These are phyloP conservation scores for Phaseolus lunatus DNA, from an alignment of 306 rosid genomes.

Conservation along the genomic window DNA sequence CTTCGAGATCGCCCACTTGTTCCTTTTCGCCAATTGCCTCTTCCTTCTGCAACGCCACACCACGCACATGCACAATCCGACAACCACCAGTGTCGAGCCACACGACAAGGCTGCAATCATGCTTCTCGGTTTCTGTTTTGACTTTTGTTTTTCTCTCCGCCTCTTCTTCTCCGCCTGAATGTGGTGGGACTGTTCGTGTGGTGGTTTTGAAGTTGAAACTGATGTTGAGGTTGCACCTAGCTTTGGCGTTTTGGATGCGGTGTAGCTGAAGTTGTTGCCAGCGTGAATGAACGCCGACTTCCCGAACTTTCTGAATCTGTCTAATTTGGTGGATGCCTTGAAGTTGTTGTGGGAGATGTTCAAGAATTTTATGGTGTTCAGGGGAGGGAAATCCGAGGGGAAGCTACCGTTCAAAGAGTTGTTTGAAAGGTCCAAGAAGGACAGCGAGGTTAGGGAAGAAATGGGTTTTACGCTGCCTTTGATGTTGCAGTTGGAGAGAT, in stretches of 20 bases:
- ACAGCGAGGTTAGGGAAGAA: conserved; percentile 58
- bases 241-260: conserved; percentile 43
- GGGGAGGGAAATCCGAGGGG: conserved; percentile 83
- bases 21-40: conserved; percentile 53
- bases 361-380: conserved; percentile 53
- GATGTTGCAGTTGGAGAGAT: conserved; percentile 72
- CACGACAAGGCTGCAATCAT: conserved; percentile 44
- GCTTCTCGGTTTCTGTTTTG: conserved; percentile 34
- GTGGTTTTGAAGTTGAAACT: conserved; percentile 37
- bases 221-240: conserved; percentile 29
- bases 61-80: conserved; percentile 31
- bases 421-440: conserved; percentile 69
- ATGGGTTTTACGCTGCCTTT: conserved; percentile 64
- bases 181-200: conserved; percentile 25
- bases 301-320: conserved; percentile 56
- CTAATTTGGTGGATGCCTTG: conserved; percentile 38
- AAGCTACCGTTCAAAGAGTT: conserved; percentile 75
- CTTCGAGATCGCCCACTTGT: conserved; percentile 92
- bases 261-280: conserved; percentile 53
- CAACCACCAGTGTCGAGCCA: conserved; percentile 46
- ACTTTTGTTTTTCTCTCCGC: conserved; percentile 26
- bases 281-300: conserved; percentile 69
- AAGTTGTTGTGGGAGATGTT: conserved; percentile 78
- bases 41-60: conserved; percentile 55
- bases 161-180: not conserved